Conservation (phyloP, 305 asterid species). For the Solanum aculeatissimum region DNA sequence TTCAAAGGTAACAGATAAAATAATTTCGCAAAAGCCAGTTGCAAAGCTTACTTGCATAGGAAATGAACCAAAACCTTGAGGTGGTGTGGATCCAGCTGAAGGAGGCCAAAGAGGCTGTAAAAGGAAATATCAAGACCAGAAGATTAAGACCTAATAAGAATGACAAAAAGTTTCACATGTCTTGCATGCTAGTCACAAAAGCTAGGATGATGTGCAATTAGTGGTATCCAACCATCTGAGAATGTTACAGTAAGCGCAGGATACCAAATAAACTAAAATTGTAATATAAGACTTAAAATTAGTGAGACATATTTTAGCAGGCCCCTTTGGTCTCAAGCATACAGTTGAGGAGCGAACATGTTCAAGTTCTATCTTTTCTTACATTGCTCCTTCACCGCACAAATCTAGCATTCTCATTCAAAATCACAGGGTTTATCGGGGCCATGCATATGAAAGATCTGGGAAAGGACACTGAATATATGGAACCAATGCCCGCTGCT, state of each 20-base stretch:
- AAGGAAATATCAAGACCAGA: slow-evolving; percentile 4
- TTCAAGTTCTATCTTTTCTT: not conserved
- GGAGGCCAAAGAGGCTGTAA: slow-evolving; percentile 58
- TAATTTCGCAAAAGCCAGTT: not conserved
- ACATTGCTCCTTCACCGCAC: not conserved
- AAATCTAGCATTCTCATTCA: not conserved
- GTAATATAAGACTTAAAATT: not conserved
- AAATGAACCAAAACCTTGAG: slow-evolving; percentile 51
- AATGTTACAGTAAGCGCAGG: not conserved
- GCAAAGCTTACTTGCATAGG: slow-evolving; percentile 60
- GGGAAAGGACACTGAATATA: not conserved
- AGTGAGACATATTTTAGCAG: not conserved
- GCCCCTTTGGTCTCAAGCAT: not conserved
- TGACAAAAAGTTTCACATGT: not conserved
- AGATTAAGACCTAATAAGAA: slow-evolving; percentile 8
- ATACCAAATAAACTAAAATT: not conserved
- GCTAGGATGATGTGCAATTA: not conserved
- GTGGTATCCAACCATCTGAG: not conserved
- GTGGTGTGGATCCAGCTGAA: slow-evolving; percentile 55
- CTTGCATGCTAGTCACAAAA: not conserved
- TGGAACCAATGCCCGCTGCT: not conserved
- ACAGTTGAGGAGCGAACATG: not conserved
- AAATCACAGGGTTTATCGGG: not conserved
- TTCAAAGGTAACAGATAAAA: not conserved
- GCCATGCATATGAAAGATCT: not conserved